Percentiles rank a stretch among this genome's conserved stretches.
phyloP scores from a whole-genome alignment of 176 grass and related monocot species.

The Puccinellia tenuiflora region DNA sequence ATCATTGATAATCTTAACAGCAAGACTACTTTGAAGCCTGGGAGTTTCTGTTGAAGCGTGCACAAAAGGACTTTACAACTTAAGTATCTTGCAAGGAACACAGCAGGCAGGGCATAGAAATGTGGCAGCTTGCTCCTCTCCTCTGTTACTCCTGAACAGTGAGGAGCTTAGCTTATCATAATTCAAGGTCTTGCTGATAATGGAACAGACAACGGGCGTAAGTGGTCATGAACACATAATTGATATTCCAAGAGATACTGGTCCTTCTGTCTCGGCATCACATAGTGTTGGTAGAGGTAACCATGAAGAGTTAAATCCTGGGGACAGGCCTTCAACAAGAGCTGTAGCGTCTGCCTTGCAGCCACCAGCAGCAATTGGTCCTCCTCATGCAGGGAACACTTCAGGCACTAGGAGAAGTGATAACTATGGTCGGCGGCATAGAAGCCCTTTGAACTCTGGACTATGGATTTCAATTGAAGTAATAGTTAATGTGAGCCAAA shows the following conservation, averaged over 20 bases:
- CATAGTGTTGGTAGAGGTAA: conserved; percentile 36
- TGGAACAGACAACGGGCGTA: conserved; percentile 43
- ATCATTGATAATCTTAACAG: background rate
- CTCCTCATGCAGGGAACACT: conserved; percentile 40
- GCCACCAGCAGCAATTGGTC: conserved; percentile 36
- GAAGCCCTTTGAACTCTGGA: conserved; percentile 94
- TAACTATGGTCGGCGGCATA: conserved; percentile 46
- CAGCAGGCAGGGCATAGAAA: background rate
- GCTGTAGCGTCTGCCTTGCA: conserved; percentile 41
- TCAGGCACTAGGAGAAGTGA: conserved; percentile 54
- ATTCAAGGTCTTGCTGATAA: conserved; percentile 34
- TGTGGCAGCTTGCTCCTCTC: conserved; percentile 9
- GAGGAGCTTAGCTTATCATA: conserved; percentile 7
- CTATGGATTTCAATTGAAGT: conserved; percentile 96
- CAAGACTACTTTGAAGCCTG: background rate
- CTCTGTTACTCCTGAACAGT: conserved; percentile 16
- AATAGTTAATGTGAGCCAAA: conserved; percentile 89
- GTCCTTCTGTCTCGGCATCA: conserved; percentile 33
- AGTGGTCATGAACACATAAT: conserved; percentile 63
- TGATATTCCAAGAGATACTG: conserved; percentile 51
- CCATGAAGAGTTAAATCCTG: conserved; percentile 34
- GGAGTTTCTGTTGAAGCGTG: conserved; percentile 2
- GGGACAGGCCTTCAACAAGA: conserved; percentile 48
- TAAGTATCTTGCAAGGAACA: background rate
- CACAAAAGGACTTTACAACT: background rate